Evolutionary conservation across 768 basidiomycete species (phyloP).

Genomic region (Naganishia kalamii): DNA sequence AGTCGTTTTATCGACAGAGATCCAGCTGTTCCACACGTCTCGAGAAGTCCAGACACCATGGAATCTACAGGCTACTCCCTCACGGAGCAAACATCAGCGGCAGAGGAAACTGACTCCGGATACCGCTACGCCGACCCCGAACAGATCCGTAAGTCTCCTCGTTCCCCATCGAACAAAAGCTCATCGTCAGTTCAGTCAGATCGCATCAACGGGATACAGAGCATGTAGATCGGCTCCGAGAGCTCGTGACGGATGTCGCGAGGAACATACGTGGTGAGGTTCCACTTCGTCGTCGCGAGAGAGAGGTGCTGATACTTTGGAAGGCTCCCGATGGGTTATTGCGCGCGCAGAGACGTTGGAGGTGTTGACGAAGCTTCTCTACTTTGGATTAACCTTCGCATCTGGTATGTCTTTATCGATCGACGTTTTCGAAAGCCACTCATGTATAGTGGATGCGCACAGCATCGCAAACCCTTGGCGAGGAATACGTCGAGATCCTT

Average conservation of each 20-base stretch:
- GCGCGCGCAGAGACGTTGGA: conserved; percentile 34
- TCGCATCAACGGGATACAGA: conserved; percentile 42
- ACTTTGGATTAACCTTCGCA: conserved; percentile 42
- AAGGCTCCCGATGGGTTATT: conserved; percentile 37
- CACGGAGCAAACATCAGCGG: background rate
- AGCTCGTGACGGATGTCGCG: conserved; percentile 37
- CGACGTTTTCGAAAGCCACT: background rate
- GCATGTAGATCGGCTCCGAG: conserved; percentile 34
- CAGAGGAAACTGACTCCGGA: background rate
- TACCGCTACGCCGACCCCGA: conserved; percentile 10
- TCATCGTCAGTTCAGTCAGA: conserved; percentile 29
- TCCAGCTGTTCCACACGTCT: background rate
- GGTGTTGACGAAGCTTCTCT: conserved; percentile 34
- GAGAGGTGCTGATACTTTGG: background rate
- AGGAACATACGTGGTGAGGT: conserved; percentile 38
- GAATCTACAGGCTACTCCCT: conserved; percentile 8
- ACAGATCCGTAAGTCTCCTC: background rate
- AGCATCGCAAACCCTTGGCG: conserved; percentile 44
- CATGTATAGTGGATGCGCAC: background rate
- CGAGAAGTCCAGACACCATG: background rate
- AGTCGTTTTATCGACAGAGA: background rate
- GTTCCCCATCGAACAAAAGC: background rate
- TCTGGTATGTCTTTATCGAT: conserved; percentile 19
- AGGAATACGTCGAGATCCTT: conserved; percentile 47
- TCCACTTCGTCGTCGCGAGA: background rate